Percentiles rank a stretch among this genome's conserved stretches.
These are phyloP conservation scores for Yarrowia porcina DNA, from an alignment of 805 yeast species.

Conservation along the genomic window DNA sequence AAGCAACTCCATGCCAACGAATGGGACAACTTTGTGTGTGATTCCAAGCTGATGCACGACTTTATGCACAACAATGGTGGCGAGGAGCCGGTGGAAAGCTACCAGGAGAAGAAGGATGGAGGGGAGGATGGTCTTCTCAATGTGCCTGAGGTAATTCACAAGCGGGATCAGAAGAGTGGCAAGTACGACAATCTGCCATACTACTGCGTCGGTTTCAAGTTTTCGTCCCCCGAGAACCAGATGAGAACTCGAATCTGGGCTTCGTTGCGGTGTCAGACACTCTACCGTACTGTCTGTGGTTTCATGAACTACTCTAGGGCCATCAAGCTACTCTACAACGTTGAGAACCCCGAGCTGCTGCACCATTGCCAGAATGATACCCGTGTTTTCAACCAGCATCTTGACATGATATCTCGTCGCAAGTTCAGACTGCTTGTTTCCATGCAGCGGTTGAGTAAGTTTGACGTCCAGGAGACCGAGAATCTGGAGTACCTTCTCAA, in stretches of 20 bases:
- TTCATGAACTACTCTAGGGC: slow-evolving; percentile 78
- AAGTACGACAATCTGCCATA: slow-evolving; percentile 63
- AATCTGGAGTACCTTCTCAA: slow-evolving; percentile 77
- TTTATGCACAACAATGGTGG: slow-evolving; percentile 11
- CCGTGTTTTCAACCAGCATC: slow-evolving; percentile 15
- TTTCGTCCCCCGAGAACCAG: slow-evolving; percentile 58
- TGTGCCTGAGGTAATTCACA: not conserved
- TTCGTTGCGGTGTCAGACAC: slow-evolving; percentile 75
- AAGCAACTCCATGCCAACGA: slow-evolving; percentile 68
- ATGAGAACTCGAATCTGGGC: slow-evolving; percentile 85
- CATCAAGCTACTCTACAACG: slow-evolving; percentile 60
- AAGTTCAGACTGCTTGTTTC: slow-evolving; percentile 78
- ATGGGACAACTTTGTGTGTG: slow-evolving; percentile 78
- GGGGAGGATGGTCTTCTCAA: slow-evolving; percentile 6
- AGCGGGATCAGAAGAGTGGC: slow-evolving; percentile 10
- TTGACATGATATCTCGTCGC: slow-evolving; percentile 68
- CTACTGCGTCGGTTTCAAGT: slow-evolving; percentile 68
- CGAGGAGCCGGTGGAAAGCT: not conserved
- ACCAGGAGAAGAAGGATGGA: slow-evolving; percentile 12
- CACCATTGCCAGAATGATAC: slow-evolving; percentile 25
- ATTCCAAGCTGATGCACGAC: slow-evolving; percentile 49
- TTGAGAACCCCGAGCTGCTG: slow-evolving; percentile 45
- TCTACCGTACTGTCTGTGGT: slow-evolving; percentile 79
- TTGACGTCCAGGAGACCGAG: slow-evolving; percentile 72
- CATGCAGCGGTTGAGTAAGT: slow-evolving; percentile 78